A percentile compares a stretch with the other conserved stretches of the same genome.
phyloP scores from a whole-genome alignment of 306 rosid species.

The Sindora glabra region DNA sequence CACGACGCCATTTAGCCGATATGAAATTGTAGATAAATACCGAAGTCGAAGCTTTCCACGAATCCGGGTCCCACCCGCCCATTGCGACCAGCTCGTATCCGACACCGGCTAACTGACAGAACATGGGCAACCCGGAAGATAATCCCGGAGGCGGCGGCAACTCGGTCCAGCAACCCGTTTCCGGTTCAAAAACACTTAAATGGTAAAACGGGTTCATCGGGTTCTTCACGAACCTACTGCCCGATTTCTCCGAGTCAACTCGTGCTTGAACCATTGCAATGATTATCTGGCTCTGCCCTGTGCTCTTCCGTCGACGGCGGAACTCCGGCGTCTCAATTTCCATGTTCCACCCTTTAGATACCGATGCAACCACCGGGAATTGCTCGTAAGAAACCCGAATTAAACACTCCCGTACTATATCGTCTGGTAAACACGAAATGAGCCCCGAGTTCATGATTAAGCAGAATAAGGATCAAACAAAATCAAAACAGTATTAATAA shows the following conservation, averaged over 20 bases:
- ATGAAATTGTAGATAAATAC: conserved; percentile 45
- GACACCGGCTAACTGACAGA: conserved; percentile 46
- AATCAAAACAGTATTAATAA: no score
- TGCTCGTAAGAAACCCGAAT: conserved; percentile 33
- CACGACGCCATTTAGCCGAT: conserved; percentile 50
- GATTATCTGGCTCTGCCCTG: conserved; percentile 36
- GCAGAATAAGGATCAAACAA: background rate
- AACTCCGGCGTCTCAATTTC: conserved; percentile 56
- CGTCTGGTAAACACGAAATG: conserved; percentile 66
- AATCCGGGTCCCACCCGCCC: conserved; percentile 71
- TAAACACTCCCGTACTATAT: conserved; percentile 51
- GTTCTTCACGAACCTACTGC: conserved; percentile 7
- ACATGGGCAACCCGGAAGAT: conserved; percentile 46
- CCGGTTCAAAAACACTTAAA: conserved; percentile 36
- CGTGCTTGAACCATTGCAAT: conserved; percentile 46
- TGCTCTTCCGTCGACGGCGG: conserved; percentile 25
- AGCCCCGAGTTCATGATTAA: conserved; percentile 43
- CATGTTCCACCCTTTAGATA: conserved; percentile 42
- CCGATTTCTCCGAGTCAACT: conserved; percentile 17
- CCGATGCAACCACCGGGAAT: conserved; percentile 34
- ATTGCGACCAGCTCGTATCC: conserved; percentile 49
- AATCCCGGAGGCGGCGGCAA: conserved; percentile 22
- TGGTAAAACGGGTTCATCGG: conserved; percentile 30
- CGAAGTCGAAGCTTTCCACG: conserved; percentile 50
- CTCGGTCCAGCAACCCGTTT: conserved; percentile 44